phyloP scores from a whole-genome alignment of 2,329 filamentous ascomycete genomes.

The Aspergillus neotritici region DNA sequence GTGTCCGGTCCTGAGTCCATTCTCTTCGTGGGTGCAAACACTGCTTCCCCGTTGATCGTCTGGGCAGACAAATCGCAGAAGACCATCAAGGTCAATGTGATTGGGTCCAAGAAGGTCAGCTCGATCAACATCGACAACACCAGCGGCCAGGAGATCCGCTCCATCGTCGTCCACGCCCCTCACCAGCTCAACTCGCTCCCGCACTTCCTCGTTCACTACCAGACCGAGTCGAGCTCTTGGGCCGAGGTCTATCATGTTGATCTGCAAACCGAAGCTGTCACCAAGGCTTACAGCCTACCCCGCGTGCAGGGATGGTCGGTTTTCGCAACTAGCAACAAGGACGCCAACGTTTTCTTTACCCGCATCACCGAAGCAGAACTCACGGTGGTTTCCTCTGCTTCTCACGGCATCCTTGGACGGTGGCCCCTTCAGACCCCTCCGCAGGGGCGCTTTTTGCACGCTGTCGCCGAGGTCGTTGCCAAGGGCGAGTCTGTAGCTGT shows the following conservation, averaged over 20 bases:
- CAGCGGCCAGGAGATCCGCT: conserved; percentile 46
- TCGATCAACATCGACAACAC: conserved; percentile 36
- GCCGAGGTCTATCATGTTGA: conserved; percentile 84
- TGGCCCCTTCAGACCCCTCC: conserved; percentile 57
- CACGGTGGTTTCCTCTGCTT: conserved; percentile 67
- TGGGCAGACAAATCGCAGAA: conserved; percentile 43
- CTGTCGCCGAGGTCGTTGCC: conserved; percentile 75
- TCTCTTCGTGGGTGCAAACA: conserved; percentile 37
- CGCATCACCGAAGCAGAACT: conserved; percentile 71
- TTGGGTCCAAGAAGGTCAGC: conserved; percentile 39
- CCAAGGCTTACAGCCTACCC: conserved; percentile 76
- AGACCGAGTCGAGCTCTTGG: conserved; percentile 65
- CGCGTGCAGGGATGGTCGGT: conserved; percentile 63
- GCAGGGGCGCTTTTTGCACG: conserved; percentile 54
- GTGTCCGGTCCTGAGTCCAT: conserved; percentile 45
- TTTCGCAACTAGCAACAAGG: conserved; percentile 71
- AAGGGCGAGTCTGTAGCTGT: conserved; percentile 69
- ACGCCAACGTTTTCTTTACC: conserved; percentile 83
- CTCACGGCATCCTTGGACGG: conserved; percentile 67
- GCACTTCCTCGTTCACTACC: conserved; percentile 80
- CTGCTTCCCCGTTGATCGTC: conserved; percentile 38
- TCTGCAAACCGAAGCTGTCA: conserved; percentile 60
- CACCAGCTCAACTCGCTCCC: conserved; percentile 64
- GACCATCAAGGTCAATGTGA: conserved; percentile 40
- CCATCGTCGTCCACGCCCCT: conserved; percentile 65